These are phyloP conservation scores for Catharanthus roseus DNA, from an alignment of 257 asterid genomes.

Conservation along the genomic window DNA sequence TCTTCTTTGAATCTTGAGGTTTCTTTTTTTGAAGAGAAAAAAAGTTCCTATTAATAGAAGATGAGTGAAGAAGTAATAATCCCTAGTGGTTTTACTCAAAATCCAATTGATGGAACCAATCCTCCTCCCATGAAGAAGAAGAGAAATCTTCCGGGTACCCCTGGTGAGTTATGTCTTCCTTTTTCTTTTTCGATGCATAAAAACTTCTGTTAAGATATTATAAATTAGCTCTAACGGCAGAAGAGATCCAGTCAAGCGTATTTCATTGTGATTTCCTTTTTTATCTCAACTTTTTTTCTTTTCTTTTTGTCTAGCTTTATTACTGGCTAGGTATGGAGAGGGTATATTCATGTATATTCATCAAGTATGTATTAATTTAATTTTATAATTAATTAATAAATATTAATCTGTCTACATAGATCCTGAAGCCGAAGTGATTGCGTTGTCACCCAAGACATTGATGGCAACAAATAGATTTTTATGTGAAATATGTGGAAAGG, in stretches of 20 bases:
- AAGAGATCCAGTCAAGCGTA: no score
- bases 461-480: constrained; percentile 89
- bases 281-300: not conserved
- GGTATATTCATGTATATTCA: constrained; percentile 20
- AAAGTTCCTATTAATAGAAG: constrained; percentile 8
- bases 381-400: no score
- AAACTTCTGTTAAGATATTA: no score
- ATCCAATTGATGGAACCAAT: constrained; percentile 42
- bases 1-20: not conserved
- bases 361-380: not conserved
- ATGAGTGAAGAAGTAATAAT: constrained; percentile 67
- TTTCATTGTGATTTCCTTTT: no score
- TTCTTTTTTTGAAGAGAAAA: not conserved
- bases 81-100: constrained; percentile 37
- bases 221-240: no score
- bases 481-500: constrained; percentile 91
- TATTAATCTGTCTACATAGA: no score
- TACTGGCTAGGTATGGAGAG: no score
- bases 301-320: not conserved
- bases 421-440: constrained; percentile 88
- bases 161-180: constrained; percentile 37
- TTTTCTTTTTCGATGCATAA: no score
- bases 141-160: constrained; percentile 88
- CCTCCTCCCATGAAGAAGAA: constrained; percentile 65
- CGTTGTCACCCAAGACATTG: constrained; percentile 81